Base-by-base conservation (phyloP, 1,139 yeast genomes). In the Protomyces inouyei region DNA sequence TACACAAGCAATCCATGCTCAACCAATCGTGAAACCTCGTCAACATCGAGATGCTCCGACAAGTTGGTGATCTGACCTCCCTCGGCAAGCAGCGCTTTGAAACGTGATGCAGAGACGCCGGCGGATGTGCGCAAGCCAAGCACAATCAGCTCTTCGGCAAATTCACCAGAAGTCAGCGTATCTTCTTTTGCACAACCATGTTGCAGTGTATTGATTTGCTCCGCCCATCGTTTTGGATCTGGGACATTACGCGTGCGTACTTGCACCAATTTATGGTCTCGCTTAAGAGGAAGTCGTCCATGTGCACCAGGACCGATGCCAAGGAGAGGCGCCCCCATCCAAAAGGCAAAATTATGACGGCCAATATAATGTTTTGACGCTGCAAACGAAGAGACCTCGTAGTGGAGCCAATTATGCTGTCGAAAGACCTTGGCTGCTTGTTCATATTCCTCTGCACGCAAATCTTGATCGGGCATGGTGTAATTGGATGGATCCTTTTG, bases 291-390 rank as follows among this genome's bases (percentile, higher is more conserved):
- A n/a, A 54, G 8, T 10, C 64, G 35, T 1, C 64, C 64, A 23
- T 60, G 64, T 6, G 64, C 64, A 12, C 64, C 64, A 9, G 64
- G 64, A 8, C 64, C 64, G 45, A 60, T 48, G 21, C 64, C 64
- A 21, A 60, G 53, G 21, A 60, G 48, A 28, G 54, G 57, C 23
- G 55, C 64, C 18, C 55, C 54, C 55, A 54, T 43, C 64, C 64
- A 60, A 48, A 60, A 60, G 9, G 64, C 21, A 38, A 54, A 54
- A 36, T 60, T 60, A 28, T 60, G 64, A 5, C 51, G 54, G 18
- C 64, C 55, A 23, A 45, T 52, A 3, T 38, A 28, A 2, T 21
- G 38, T 0, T 55, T 54, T n/a, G 48, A 16, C 3, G 14, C 23
- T 2, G 64, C 64, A 23, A 54, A 60, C 10, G 59, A 54, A 3